phyloP scores from a whole-genome alignment of 768 basidiomycete genomes.

The Mycena albidolilacea region DNA sequence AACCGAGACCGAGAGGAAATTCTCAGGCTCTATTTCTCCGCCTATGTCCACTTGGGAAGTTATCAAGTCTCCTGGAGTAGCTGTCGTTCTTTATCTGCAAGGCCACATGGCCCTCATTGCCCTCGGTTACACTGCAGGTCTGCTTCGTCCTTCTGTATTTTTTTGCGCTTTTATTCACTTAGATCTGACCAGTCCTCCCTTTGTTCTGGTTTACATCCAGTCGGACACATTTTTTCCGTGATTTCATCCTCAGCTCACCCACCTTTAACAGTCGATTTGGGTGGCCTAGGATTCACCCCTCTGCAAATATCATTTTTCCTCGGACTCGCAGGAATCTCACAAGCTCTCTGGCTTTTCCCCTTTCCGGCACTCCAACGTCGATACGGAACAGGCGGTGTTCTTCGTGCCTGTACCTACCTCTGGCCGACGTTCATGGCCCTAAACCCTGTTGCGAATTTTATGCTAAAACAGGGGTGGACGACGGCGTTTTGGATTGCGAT shows the following conservation, averaged over 20 bases:
- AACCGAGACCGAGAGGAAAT: slow-evolving; percentile 24
- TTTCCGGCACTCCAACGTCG: slow-evolving; percentile 23
- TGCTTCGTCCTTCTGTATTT: slow-evolving; percentile 1
- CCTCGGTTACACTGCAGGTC: slow-evolving; percentile 23
- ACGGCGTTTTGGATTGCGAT: slow-evolving; percentile 23
- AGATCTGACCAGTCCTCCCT: slow-evolving; percentile 7
- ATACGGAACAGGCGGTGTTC: slow-evolving; percentile 23
- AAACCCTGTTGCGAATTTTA: slow-evolving; percentile 16
- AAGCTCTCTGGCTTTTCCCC: slow-evolving; percentile 25
- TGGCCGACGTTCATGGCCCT: slow-evolving; percentile 22
- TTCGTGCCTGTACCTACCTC: slow-evolving; percentile 4
- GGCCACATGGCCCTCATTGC: slow-evolving; percentile 19
- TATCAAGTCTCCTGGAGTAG: slow-evolving; percentile 24
- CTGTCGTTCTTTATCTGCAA: slow-evolving; percentile 14
- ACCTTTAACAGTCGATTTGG: slow-evolving; percentile 14
- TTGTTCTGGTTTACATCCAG: slow-evolving; percentile 27
- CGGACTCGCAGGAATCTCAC: slow-evolving; percentile 21
- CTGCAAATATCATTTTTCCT: slow-evolving; percentile 28
- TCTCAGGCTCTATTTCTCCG: slow-evolving; percentile 9
- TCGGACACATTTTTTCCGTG: slow-evolving; percentile 5
- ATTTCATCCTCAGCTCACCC: slow-evolving; percentile 20
- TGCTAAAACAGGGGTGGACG: slow-evolving; percentile 24
- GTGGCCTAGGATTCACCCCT: slow-evolving; percentile 25
- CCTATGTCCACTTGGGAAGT: slow-evolving; percentile 25
- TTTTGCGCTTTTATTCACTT: slow-evolving; percentile 5